Evolutionary conservation across 768 basidiomycete genomes (phyloP).

Genomic region (Rhodotorula toruloides): DNA sequence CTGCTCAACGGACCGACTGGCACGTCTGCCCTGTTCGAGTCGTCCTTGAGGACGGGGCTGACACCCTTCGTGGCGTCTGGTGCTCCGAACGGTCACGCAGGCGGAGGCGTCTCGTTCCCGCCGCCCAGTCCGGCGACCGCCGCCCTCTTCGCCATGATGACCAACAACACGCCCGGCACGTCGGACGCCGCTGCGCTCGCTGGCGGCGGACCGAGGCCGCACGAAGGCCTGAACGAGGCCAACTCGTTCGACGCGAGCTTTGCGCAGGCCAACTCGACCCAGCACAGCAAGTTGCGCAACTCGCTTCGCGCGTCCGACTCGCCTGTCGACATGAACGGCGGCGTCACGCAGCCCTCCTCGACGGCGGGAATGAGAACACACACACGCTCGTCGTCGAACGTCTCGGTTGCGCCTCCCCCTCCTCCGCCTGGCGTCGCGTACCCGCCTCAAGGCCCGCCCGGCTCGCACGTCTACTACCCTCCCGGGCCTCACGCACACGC

Average conservation of each 20-base stretch:
- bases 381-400: no score
- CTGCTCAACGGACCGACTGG: slow-evolving; percentile 82
- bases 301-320: background rate
- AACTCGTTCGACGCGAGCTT: slow-evolving; percentile 40
- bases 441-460: no score
- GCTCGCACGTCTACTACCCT: no score
- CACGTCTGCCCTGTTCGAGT: slow-evolving; percentile 57
- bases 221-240: slow-evolving; percentile 38
- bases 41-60: slow-evolving; percentile 66
- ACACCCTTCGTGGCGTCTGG: slow-evolving; percentile 54
- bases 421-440: background rate
- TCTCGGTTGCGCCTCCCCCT: background rate
- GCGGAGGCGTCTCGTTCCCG: slow-evolving; percentile 57
- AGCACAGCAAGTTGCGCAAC: background rate
- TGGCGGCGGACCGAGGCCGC: slow-evolving; percentile 31
- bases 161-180: slow-evolving; percentile 50
- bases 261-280: slow-evolving; percentile 25
- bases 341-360: background rate
- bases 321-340: slow-evolving; percentile 8
- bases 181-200: slow-evolving; percentile 21
- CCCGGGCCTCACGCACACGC: background rate
- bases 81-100: slow-evolving; percentile 41
- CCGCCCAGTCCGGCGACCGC: slow-evolving; percentile 81
- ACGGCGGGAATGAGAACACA: background rate
- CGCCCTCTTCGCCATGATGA: slow-evolving; percentile 87